Percentiles rank a stretch among this genome's conserved stretches.
These are phyloP conservation scores for Capronia epimyces DNA, from an alignment of 2,329 filamentous ascomycete species.

Conservation along the genomic window DNA sequence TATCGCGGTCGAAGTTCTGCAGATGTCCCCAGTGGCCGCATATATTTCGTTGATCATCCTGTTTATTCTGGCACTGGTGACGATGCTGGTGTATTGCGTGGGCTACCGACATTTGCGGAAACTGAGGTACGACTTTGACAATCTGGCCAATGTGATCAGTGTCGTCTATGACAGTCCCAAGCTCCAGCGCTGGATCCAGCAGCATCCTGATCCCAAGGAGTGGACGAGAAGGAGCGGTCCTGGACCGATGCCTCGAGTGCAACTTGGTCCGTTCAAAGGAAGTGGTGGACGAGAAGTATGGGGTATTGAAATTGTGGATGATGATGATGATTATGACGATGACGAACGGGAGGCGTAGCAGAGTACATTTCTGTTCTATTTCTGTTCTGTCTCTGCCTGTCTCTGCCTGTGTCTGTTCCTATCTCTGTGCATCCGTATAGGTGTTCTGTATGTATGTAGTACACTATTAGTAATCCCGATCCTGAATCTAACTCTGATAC, in stretches of 20 bases:
- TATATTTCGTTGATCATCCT: constrained; percentile 4
- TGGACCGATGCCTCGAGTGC: not conserved
- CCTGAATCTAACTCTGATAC: too few species aligned
- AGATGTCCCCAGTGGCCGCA: constrained; percentile 7
- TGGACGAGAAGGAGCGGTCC: not conserved
- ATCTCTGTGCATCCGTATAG: too few species aligned
- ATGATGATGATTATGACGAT: too few species aligned
- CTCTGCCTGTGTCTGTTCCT: too few species aligned
- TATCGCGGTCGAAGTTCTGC: constrained; percentile 9
- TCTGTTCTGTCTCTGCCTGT: too few species aligned
- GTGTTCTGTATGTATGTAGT: too few species aligned
- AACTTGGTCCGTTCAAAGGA: not conserved
- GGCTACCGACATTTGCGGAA: constrained; percentile 2
- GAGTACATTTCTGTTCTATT: too few species aligned
- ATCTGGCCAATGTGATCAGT: constrained; percentile 1
- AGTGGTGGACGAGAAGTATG: constrained; percentile 1
- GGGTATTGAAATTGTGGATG: constrained; percentile 7
- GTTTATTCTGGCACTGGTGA: constrained; percentile 2
- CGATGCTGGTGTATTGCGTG: not conserved
- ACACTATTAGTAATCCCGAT: too few species aligned
- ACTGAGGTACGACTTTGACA: constrained; percentile 2
- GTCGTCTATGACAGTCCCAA: constrained; percentile 7
- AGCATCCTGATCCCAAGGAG: constrained; percentile 1
- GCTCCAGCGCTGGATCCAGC: constrained; percentile 1
- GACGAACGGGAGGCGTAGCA: too few species aligned